Base-by-base conservation (phyloP, 2,329 filamentous ascomycete genomes). In the Pestalotiopsis sp. region DNA sequence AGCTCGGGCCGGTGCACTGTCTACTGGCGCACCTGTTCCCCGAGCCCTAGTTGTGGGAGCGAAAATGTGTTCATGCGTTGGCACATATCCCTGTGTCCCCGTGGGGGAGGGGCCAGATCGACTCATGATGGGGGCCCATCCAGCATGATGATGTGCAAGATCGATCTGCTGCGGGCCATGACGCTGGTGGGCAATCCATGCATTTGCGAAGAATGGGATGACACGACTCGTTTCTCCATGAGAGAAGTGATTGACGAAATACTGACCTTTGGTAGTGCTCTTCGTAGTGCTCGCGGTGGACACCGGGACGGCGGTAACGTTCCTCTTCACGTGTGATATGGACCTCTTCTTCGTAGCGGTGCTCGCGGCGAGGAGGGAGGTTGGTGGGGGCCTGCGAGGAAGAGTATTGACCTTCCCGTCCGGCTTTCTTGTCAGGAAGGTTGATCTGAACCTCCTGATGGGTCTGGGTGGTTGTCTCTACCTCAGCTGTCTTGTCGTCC, bases 381-480 rank as follows among this genome's bases (percentile, higher is more conserved):
- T 88, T 83, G 80, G 84, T 84, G 81, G 88, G 84, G 65, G 65
- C 56, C 27, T 56, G 40, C 80, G 86, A 86, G 17, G 90, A 91
- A 92, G 92, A 93, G 89, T 91, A 86, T 89, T 93, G 90, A 94
- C 93, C 94, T 95, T 97, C 94, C 94, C 94, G 95, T 97, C 95
- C 95, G 93, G 93, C 92, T 91, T 91, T 90, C 86, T 90, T 86
- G 76, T 77, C 75, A 73, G 86, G 86, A 76, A 93, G 88, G 80
- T 91, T 91, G 87, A 94, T 90, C 86, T 95, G 91, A 87, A 93
- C 90, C 90, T 97, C 93, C 91, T 95, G 91, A 90, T 94, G 90
- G 80, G 90, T 91, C 78, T 89, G 85, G 84, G 90, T 90, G 83
- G 76, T 78, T 68, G 78, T 79, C 70, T 78, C 82, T 79, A 72